A percentile compares a stretch with the other conserved stretches of the same genome.
phyloP scores from a whole-genome alignment of 2,329 filamentous ascomycete genomes.

The Aureobasidium vineae region DNA sequence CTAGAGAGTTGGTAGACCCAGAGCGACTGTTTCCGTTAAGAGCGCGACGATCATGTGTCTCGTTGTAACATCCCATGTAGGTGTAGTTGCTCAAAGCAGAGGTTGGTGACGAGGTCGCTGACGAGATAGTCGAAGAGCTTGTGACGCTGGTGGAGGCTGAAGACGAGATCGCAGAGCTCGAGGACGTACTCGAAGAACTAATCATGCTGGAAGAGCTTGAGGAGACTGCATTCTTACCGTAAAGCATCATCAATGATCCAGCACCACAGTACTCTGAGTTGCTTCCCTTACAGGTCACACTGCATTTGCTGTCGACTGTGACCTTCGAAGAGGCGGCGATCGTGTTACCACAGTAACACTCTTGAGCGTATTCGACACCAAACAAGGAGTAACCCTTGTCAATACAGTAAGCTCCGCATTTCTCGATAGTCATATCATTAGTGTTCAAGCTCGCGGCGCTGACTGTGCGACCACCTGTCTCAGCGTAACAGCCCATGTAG shows the following conservation, averaged over 20 bases:
- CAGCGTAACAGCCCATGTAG: conserved; percentile 26
- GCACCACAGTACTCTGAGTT: conserved; percentile 34
- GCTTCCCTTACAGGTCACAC: conserved; percentile 36
- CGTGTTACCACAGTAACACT: conserved; percentile 40
- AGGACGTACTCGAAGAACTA: not conserved
- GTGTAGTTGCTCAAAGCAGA: conserved; percentile 29
- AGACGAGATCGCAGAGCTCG: not conserved
- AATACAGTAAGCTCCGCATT: conserved; percentile 40
- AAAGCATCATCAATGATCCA: conserved; percentile 26
- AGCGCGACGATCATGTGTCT: conserved; percentile 34
- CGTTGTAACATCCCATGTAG: conserved; percentile 36
- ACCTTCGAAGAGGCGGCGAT: conserved; percentile 28
- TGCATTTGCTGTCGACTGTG: conserved; percentile 32
- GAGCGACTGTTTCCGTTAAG: conserved; percentile 32
- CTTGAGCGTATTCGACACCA: conserved; percentile 40
- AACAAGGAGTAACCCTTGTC: conserved; percentile 39
- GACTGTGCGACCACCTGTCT: conserved; percentile 31
- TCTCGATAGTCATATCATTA: conserved; percentile 43
- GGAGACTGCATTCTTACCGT: not conserved
- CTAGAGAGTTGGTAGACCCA: conserved; percentile 40
- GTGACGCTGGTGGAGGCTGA: not conserved
- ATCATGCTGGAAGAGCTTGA: not conserved
- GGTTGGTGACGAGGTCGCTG: not conserved
- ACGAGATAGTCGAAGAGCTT: conserved; percentile 23
- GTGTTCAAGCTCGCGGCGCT: conserved; percentile 31